These are phyloP conservation scores for Pterulicium gracile DNA, from an alignment of 1,284 basidiomycete genomes.

Conservation along the genomic window DNA sequence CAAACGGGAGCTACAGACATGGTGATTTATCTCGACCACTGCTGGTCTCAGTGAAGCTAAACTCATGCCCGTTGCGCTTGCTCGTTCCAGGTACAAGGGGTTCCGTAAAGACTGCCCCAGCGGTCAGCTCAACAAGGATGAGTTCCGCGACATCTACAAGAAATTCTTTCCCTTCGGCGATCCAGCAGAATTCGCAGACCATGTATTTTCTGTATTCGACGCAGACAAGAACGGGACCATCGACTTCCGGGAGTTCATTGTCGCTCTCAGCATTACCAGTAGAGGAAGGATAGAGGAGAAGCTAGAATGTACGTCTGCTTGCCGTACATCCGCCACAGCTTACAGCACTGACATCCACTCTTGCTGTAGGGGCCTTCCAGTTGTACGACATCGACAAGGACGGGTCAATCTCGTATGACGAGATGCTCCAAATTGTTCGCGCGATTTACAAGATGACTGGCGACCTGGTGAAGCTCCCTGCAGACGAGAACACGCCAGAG, in stretches of 20 bases:
- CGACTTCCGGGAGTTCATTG: slow-evolving; percentile 99
- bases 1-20: slow-evolving; percentile 99
- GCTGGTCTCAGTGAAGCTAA: slow-evolving; percentile 4
- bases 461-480: slow-evolving; percentile 96
- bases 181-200: slow-evolving; percentile 93
- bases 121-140: slow-evolving; percentile 91
- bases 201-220: slow-evolving; percentile 98
- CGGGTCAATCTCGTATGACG: slow-evolving; percentile 93
- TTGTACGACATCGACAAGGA: slow-evolving; percentile 98
- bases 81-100: slow-evolving; percentile 80
- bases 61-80: slow-evolving; percentile 7
- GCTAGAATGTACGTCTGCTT: slow-evolving; percentile 74
- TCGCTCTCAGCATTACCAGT: slow-evolving; percentile 90
- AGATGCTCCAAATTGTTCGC: slow-evolving; percentile 96
- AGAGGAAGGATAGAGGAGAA: slow-evolving; percentile 96
- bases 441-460: slow-evolving; percentile 99
- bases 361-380: slow-evolving; percentile 89
- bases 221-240: slow-evolving; percentile 94
- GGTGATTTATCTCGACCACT: slow-evolving; percentile 35
- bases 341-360: slow-evolving; percentile 12
- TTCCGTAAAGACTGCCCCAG: slow-evolving; percentile 99
- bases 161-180: slow-evolving; percentile 99
- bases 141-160: slow-evolving; percentile 98
- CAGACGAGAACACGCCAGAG: slow-evolving; percentile 98
- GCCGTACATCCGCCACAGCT: slow-evolving; percentile 9